Conservation (phyloP, 805 yeast genomes). For the Starmera quercuum region DNA sequence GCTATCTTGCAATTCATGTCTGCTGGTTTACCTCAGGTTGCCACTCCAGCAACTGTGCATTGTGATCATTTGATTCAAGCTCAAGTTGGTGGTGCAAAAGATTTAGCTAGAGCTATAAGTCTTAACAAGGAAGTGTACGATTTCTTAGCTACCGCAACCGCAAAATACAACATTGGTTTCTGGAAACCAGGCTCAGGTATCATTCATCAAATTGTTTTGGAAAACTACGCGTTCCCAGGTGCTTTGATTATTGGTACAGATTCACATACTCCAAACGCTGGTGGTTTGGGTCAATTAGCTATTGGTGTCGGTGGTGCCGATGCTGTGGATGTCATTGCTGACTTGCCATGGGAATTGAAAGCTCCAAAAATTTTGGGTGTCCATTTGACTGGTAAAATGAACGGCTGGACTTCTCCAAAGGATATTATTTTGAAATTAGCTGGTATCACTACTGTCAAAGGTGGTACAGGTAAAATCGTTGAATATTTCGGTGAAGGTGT, state of each 20-base stretch:
- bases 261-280: slow-evolving; percentile 98
- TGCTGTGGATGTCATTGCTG: slow-evolving; percentile 96
- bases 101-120: slow-evolving; percentile 78
- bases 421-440: slow-evolving; percentile 92
- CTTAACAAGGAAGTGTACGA: slow-evolving; percentile 92
- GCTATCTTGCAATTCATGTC: slow-evolving; percentile 95
- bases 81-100: slow-evolving; percentile 82
- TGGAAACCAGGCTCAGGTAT: slow-evolving; percentile 99
- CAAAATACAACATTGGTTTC: slow-evolving; percentile 94
- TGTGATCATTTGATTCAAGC: slow-evolving; percentile 98
- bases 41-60: slow-evolving; percentile 93
- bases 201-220: slow-evolving; percentile 95
- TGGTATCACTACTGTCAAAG: slow-evolving; percentile 89
- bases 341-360: slow-evolving; percentile 97
- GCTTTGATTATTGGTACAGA: slow-evolving; percentile 96
- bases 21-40: slow-evolving; percentile 85
- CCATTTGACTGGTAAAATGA: slow-evolving; percentile 79
- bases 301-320: slow-evolving; percentile 99
- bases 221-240: slow-evolving; percentile 96
- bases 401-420: slow-evolving; percentile 96
- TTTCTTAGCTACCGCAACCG: slow-evolving; percentile 82
- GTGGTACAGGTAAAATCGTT: slow-evolving; percentile 95
- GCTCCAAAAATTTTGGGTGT: slow-evolving; percentile 96
- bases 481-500: slow-evolving; percentile 98
- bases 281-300: slow-evolving; percentile 97